These are phyloP conservation scores for Helianthus annuus DNA, from an alignment of 129 eudicot genomes.

Conservation along the genomic window HanXRQr2.0-SUNRISE NC_035444.2:13434233-13434732, in stretches of 20 bases:
- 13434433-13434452: constrained; percentile 57
- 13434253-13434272: no score
- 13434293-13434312: no score
- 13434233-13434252: no score
- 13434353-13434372: neutral
- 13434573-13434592: constrained; percentile 34
- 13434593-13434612: constrained; percentile 68
- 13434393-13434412: constrained; percentile 48
- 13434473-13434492: constrained; percentile 33
- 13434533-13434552: constrained; percentile 47
- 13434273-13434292: no score
- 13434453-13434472: constrained; percentile 33
- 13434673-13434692: constrained; percentile 41
- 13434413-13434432: constrained; percentile 67
- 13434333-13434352: neutral
- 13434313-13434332: no score
- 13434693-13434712: constrained; percentile 43
- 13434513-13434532: constrained; percentile 46
- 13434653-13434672: constrained; percentile 39
- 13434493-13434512: constrained; percentile 51
- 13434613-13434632: constrained; percentile 67
- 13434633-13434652: constrained; percentile 66
- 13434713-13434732: constrained; percentile 61
- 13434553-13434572: constrained; percentile 43
- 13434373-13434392: constrained; percentile 32